Percentiles rank a stretch among this genome's conserved stretches.
Evolutionary conservation across 1,284 basidiomycete species (phyloP).

Genomic region (Mycosarcoma mackinlayi): DNA sequence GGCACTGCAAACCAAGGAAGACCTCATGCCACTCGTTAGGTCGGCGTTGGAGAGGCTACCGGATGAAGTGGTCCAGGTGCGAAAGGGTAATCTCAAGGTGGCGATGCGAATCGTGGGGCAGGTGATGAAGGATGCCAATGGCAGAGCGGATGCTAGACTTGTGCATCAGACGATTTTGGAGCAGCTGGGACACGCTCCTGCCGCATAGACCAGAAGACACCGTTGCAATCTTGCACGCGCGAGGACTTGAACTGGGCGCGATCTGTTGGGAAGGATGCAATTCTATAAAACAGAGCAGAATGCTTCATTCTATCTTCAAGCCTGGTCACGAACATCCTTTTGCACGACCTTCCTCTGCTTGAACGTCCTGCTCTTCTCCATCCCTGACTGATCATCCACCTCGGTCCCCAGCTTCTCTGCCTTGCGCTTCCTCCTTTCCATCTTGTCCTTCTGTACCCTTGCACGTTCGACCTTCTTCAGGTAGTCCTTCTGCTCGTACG

Average conservation of each 20-base stretch:
- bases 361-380: constrained; percentile 51
- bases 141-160: constrained; percentile 76
- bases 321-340: constrained; percentile 62
- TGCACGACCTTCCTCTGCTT: constrained; percentile 60
- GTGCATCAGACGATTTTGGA: constrained; percentile 41
- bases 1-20: constrained; percentile 31
- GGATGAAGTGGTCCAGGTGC: constrained; percentile 77
- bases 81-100: constrained; percentile 81
- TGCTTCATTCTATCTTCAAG: constrained; percentile 1
- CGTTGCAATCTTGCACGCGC: constrained; percentile 1
- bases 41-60: constrained; percentile 78
- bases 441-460: constrained; percentile 86
- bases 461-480: constrained; percentile 94
- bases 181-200: constrained; percentile 19
- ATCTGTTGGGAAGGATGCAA: no score
- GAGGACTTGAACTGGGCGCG: no score
- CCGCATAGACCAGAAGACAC: background rate
- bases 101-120: constrained; percentile 87
- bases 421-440: constrained; percentile 72
- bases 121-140: constrained; percentile 86
- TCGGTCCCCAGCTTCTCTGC: constrained; percentile 23
- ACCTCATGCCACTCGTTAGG: constrained; percentile 71
- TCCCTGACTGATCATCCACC: constrained; percentile 30
- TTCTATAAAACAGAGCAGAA: background rate
- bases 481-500: constrained; percentile 90